A percentile compares a stretch with the other conserved stretches of the same genome.
Conservation (phyloP, 2,329 filamentous ascomycete species). For the Pseudogymnoascus sp. region DNA sequence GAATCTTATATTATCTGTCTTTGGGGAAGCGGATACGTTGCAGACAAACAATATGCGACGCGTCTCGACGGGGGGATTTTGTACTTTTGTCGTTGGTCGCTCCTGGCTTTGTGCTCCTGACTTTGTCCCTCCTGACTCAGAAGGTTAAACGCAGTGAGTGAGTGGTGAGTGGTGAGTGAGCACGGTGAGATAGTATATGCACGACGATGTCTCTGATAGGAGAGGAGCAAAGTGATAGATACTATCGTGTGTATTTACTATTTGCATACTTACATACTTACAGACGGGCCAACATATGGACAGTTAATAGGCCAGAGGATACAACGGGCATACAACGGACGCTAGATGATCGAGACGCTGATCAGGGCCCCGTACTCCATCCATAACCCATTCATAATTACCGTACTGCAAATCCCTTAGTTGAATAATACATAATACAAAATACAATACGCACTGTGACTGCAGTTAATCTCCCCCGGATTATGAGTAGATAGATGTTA, state of each 20-base stretch:
- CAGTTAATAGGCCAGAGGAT: background rate
- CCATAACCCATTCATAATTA: background rate
- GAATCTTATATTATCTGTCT: slow-evolving; percentile 4
- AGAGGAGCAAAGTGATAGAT: background rate
- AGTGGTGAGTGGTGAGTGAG: background rate
- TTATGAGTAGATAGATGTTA: background rate
- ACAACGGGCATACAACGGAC: background rate
- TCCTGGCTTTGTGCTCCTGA: background rate
- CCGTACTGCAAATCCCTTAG: too few species aligned
- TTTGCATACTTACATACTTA: background rate
- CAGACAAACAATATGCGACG: slow-evolving; percentile 6
- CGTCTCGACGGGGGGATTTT: background rate
- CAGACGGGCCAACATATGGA: background rate
- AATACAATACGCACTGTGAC: background rate
- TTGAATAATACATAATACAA: too few species aligned
- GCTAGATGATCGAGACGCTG: background rate
- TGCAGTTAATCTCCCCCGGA: background rate
- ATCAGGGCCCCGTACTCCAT: background rate
- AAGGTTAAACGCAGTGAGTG: slow-evolving; percentile 1
- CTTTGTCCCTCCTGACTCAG: slow-evolving; percentile 5
- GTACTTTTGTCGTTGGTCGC: background rate
- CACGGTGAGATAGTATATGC: background rate
- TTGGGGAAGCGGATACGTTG: background rate
- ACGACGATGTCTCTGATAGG: background rate
- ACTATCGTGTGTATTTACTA: background rate